These are phyloP conservation scores for Phoma herbarum DNA, from an alignment of 2,329 filamentous ascomycete genomes.

Conservation along the genomic window DNA sequence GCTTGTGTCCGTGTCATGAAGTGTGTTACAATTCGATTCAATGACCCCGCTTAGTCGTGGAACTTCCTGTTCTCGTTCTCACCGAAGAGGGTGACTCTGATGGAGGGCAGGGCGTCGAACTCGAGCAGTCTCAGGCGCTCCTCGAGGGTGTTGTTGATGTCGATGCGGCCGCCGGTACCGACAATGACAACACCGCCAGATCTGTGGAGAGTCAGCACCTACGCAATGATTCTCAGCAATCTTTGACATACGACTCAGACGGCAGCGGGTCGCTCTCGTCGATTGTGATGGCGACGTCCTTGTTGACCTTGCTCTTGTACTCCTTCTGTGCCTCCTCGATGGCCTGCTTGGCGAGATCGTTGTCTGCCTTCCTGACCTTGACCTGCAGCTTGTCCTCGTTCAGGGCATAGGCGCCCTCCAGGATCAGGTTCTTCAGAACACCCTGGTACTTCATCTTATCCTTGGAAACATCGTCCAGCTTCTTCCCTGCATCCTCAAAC, in stretches of 20 bases:
- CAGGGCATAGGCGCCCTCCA: slow-evolving; percentile 90
- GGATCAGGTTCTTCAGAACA: slow-evolving; percentile 79
- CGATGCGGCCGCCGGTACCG: slow-evolving; percentile 89
- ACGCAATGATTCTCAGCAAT: neutral
- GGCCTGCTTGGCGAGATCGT: slow-evolving; percentile 77
- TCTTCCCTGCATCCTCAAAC: slow-evolving; percentile 81
- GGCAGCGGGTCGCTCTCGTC: slow-evolving; percentile 82
- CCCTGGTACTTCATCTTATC: slow-evolving; percentile 78
- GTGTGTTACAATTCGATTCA: slow-evolving; percentile 4
- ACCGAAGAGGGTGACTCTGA: slow-evolving; percentile 88
- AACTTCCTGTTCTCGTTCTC: slow-evolving; percentile 96
- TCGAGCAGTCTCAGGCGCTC: slow-evolving; percentile 87
- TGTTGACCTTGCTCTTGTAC: slow-evolving; percentile 81
- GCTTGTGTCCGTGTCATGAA: slow-evolving; percentile 9
- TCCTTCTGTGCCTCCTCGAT: slow-evolving; percentile 78
- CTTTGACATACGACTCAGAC: slow-evolving; percentile 76
- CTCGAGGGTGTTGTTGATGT: slow-evolving; percentile 98
- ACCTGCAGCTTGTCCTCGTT: slow-evolving; percentile 80
- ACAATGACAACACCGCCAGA: slow-evolving; percentile 84
- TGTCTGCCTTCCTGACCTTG: slow-evolving; percentile 81
- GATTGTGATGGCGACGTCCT: slow-evolving; percentile 73
- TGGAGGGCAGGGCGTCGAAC: slow-evolving; percentile 81
- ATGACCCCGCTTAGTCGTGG: slow-evolving; percentile 72
- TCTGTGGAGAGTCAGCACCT: slow-evolving; percentile 59
- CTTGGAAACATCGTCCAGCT: slow-evolving; percentile 71